Conservation (phyloP, 2,329 filamentous ascomycete genomes). For the Amphichorda felina region DNA sequence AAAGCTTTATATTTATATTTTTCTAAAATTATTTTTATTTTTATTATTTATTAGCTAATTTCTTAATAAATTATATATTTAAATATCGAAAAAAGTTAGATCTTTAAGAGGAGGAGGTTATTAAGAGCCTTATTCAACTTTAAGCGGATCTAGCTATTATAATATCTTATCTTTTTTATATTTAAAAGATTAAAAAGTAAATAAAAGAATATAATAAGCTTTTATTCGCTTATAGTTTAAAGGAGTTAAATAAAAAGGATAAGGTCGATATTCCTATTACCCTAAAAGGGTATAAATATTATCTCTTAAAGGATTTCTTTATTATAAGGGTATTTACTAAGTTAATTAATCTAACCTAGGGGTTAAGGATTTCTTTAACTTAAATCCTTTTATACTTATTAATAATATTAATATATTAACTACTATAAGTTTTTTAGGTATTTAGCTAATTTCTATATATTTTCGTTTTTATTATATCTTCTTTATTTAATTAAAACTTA, state of each 20-base stretch:
- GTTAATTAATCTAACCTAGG: neutral
- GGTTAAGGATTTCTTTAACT: neutral
- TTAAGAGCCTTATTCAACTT: too few species aligned
- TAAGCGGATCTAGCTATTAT: too few species aligned
- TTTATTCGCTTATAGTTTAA: neutral
- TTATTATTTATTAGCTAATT: too few species aligned
- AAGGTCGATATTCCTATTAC: too few species aligned
- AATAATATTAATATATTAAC: neutral
- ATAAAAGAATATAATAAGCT: too few species aligned
- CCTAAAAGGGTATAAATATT: too few species aligned
- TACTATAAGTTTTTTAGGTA: constrained; percentile 5
- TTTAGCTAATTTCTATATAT: constrained; percentile 9
- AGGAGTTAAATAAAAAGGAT: neutral
- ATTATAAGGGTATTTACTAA: neutral
- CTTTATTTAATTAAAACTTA: constrained; percentile 9
- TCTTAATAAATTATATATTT: too few species aligned
- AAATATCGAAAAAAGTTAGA: too few species aligned
- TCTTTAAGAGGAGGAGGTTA: too few species aligned
- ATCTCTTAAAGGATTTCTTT: too few species aligned
- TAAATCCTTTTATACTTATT: neutral
- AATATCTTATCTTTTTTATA: neutral
- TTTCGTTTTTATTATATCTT: constrained; percentile 7
- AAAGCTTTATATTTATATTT: too few species aligned
- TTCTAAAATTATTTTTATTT: too few species aligned
- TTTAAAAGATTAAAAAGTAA: constrained; percentile 1